Conservation (phyloP, 2,329 filamentous ascomycete species). For the Aspergillus arachidicola region DNA sequence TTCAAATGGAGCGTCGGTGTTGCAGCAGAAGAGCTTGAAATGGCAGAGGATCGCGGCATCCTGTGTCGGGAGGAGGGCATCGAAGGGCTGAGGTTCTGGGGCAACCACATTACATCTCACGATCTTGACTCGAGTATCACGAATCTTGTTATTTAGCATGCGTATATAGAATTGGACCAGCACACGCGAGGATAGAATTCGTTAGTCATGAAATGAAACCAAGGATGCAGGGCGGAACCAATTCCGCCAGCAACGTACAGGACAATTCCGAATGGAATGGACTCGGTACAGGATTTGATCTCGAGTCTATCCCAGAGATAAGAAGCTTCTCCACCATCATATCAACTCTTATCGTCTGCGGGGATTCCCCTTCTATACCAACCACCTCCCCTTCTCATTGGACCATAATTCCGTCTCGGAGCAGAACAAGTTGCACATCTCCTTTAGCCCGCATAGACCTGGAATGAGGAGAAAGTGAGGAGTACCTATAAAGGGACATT, state of each 20-base stretch:
- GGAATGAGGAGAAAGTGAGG: background rate
- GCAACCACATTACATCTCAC: constrained; percentile 60
- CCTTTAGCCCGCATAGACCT: background rate
- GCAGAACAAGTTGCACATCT: background rate
- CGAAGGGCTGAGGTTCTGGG: constrained; percentile 91
- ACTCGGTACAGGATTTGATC: background rate
- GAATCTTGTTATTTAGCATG: constrained; percentile 1
- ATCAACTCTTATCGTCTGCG: background rate
- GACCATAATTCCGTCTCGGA: background rate
- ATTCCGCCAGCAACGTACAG: background rate
- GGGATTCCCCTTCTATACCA: background rate
- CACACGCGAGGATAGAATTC: background rate
- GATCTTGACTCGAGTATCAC: constrained; percentile 6
- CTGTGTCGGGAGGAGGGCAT: constrained; percentile 90
- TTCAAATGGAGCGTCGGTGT: constrained; percentile 99
- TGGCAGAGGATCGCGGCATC: constrained; percentile 89
- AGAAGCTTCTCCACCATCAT: background rate
- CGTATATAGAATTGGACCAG: background rate
- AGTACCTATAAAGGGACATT: too few relatives aligned
- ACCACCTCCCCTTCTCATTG: background rate
- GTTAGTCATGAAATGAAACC: background rate
- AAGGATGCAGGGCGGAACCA: background rate
- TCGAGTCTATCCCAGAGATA: background rate
- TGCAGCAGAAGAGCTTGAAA: constrained; percentile 90
- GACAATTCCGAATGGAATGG: too few relatives aligned